Evolutionary conservation across 208 protist genomes (phyloP).

Genomic region (Herpetomonas tarakana): DNA sequence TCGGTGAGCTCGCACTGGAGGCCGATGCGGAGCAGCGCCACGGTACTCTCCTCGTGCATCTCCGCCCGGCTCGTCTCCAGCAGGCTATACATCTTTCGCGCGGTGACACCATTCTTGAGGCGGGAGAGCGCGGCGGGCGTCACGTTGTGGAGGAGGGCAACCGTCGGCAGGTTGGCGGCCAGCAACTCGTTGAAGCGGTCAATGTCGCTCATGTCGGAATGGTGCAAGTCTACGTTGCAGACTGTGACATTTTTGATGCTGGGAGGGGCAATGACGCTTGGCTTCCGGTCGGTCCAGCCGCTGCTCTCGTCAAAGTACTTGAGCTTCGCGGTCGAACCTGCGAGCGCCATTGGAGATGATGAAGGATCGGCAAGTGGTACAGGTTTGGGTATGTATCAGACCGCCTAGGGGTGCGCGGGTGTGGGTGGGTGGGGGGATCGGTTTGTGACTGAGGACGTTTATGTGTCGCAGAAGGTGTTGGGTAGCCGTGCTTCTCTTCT

Average conservation of each 20-base stretch:
- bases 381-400: too few relatives aligned
- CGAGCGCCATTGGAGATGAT: conserved; percentile 11
- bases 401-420: too few relatives aligned
- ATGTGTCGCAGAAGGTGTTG: too few relatives aligned
- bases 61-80: conserved; percentile 55
- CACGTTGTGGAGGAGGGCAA: conserved; percentile 71
- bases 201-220: conserved; percentile 34
- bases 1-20: conserved; percentile 56
- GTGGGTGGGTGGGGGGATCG: too few relatives aligned
- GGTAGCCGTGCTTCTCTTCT: too few relatives aligned
- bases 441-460: too few relatives aligned
- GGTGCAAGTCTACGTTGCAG: conserved; percentile 57
- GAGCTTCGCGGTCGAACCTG: conserved; percentile 36
- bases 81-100: conserved; percentile 68
- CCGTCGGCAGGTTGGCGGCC: conserved; percentile 32
- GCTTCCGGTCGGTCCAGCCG: conserved; percentile 58
- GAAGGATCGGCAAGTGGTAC: too few relatives aligned
- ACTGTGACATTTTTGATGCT: conserved; percentile 44
- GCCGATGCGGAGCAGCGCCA: conserved; percentile 58
- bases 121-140: conserved; percentile 31
- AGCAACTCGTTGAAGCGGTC: conserved; percentile 64
- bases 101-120: conserved; percentile 47
- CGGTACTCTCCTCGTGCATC: conserved; percentile 50
- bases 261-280: conserved; percentile 9
- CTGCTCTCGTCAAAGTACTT: conserved; percentile 70